Evolutionary conservation across 805 yeast genomes (phyloP).

Genomic region (Maudiozyma saulgeensis): DNA sequence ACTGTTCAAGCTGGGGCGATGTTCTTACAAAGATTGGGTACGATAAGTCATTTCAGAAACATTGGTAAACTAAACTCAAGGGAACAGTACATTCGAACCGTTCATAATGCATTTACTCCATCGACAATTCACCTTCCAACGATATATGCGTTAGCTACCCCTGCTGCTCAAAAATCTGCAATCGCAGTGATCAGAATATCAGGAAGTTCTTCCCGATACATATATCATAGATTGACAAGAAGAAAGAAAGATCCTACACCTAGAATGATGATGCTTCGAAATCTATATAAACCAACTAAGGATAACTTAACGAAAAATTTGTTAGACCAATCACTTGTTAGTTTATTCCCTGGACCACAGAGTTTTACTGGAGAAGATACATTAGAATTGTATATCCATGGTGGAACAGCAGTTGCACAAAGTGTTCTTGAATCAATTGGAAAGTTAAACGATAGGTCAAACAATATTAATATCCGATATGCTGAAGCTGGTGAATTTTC

Average conservation of each 20-base stretch:
- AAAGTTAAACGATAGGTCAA: conserved; percentile 37
- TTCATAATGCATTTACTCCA: not conserved
- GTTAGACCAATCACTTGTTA: conserved; percentile 67
- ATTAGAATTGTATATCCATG: conserved; percentile 85
- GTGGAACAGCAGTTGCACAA: conserved; percentile 77
- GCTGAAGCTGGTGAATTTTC: conserved; percentile 96
- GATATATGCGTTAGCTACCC: conserved; percentile 83
- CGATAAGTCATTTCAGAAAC: not conserved
- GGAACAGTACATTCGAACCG: not conserved
- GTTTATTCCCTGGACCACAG: conserved; percentile 61
- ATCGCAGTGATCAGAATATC: conserved; percentile 78
- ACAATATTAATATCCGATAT: conserved; percentile 44
- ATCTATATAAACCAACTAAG: conserved; percentile 33
- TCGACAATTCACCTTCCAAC: conserved; percentile 40
- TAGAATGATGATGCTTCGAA: conserved; percentile 49
- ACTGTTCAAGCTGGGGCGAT: too few relatives aligned
- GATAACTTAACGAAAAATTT: conserved; percentile 23
- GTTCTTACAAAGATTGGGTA: not conserved
- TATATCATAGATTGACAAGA: conserved; percentile 40
- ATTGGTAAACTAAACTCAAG: not conserved
- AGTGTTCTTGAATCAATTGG: conserved; percentile 59
- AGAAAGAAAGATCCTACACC: conserved; percentile 32
- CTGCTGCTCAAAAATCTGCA: conserved; percentile 64
- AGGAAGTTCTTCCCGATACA: conserved; percentile 49
- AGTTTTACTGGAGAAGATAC: conserved; percentile 91